A percentile compares a stretch with the other conserved stretches of the same genome.
Evolutionary conservation across 192 early-diverging fungal genomes (phyloP).

Genomic region (Gaertneriomyces sp.): DNA sequence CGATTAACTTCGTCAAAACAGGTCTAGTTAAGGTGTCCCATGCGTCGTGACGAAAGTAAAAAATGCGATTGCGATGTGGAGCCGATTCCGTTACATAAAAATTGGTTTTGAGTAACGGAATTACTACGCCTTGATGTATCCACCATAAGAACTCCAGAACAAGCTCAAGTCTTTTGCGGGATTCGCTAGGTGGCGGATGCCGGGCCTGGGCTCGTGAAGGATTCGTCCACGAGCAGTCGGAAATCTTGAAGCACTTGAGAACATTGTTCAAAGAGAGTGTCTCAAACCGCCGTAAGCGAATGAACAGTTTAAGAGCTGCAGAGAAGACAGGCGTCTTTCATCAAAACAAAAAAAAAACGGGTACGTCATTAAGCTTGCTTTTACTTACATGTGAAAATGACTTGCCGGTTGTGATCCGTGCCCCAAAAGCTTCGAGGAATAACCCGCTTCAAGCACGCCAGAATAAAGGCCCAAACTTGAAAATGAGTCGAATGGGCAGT

Average conservation of each 20-base stretch:
- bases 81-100: conserved; percentile 83
- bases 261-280: conserved; percentile 53
- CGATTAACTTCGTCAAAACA: conserved; percentile 44
- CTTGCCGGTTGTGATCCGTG: conserved; percentile 49
- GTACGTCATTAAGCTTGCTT: not conserved
- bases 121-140: conserved; percentile 58
- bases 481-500: no score
- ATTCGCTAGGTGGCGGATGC: conserved; percentile 43
- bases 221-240: conserved; percentile 4
- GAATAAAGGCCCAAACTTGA: no score
- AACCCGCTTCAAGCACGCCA: conserved; percentile 27
- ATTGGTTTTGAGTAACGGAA: conserved; percentile 55
- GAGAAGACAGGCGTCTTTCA: not conserved
- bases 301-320: conserved; percentile 50
- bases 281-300: conserved; percentile 60
- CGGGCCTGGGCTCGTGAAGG: not conserved
- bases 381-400: conserved; percentile 46
- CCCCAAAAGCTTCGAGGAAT: conserved; percentile 67
- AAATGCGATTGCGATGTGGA: conserved; percentile 56
- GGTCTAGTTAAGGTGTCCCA: conserved; percentile 59
- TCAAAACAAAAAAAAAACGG: not conserved
- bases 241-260: conserved; percentile 50
- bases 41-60: conserved; percentile 75
- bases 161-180: conserved; percentile 50
- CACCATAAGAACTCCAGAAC: conserved; percentile 63